Evolutionary conservation across 176 grass and related monocot genomes (phyloP).

Genomic region (Eleusine indica): DNA sequence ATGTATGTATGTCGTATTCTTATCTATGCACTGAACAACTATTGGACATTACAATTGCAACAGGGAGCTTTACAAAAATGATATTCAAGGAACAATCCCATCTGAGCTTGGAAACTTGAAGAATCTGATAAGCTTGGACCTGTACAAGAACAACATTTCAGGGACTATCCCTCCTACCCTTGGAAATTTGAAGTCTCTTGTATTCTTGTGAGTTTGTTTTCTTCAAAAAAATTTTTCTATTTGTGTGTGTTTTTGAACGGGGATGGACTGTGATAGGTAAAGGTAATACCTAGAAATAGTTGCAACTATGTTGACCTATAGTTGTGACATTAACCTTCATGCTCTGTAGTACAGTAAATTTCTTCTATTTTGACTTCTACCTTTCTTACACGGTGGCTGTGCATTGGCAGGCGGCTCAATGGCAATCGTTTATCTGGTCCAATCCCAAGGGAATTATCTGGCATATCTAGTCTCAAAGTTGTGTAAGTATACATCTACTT

Average conservation of each 20-base stretch:
- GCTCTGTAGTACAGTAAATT: background rate
- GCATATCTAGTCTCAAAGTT: conserved; percentile 84
- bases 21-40: conserved; percentile 14
- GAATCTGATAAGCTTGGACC: conserved; percentile 91
- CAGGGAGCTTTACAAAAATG: conserved; percentile 99
- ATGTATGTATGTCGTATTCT: conserved; percentile 10
- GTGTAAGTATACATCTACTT: conserved; percentile 74
- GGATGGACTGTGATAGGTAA: background rate
- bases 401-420: conserved; percentile 77
- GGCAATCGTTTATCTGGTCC: conserved; percentile 83
- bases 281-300: background rate
- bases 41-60: conserved; percentile 38
- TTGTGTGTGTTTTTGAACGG: background rate
- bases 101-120: conserved; percentile 82
- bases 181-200: conserved; percentile 84
- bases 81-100: conserved; percentile 81
- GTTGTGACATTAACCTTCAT: background rate
- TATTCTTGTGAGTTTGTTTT: conserved; percentile 83
- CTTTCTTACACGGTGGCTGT: conserved; percentile 26
- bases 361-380: background rate
- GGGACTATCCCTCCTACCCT: conserved; percentile 75
- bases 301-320: background rate
- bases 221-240: background rate
- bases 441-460: conserved; percentile 85
- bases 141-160: conserved; percentile 95